phyloP scores from a whole-genome alignment of 257 asterid species.

The Solanum infundibuliforme region DNA sequence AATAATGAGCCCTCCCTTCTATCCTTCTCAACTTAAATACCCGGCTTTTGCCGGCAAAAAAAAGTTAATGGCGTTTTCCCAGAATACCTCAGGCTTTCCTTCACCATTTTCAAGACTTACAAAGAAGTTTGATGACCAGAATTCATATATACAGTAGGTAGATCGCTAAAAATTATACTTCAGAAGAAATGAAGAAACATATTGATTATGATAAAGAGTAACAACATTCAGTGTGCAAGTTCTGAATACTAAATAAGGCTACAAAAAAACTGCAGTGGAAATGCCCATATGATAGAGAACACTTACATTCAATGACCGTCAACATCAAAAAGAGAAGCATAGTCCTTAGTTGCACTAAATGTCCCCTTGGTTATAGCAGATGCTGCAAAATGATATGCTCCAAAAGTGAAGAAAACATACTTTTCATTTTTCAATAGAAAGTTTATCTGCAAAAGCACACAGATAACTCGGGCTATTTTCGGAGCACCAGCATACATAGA shows the following conservation, averaged over 20 bases:
- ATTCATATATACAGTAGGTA: background rate
- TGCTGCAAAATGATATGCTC: conserved; percentile 70
- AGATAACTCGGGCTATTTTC: background rate
- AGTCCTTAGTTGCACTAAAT: conserved; percentile 84
- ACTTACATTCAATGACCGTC: conserved; percentile 98
- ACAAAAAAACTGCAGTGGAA: background rate
- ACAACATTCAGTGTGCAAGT: background rate
- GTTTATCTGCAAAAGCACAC: background rate
- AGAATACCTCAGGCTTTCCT: background rate
- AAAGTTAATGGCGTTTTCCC: background rate
- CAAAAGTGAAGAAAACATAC: background rate
- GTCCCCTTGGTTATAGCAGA: conserved; percentile 94
- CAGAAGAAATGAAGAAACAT: background rate
- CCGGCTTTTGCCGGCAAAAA: background rate
- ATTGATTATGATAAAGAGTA: background rate
- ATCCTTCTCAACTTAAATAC: background rate
- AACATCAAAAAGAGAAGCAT: conserved; percentile 86
- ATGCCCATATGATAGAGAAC: background rate
- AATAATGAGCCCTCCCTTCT: background rate
- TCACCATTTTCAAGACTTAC: background rate
- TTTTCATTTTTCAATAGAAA: background rate
- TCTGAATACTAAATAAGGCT: background rate
- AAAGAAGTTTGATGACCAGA: background rate
- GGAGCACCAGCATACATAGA: background rate
- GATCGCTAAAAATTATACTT: background rate